These are phyloP conservation scores for Lactarius hatsudake DNA, from an alignment of 768 basidiomycete genomes.

Conservation along the genomic window DNA sequence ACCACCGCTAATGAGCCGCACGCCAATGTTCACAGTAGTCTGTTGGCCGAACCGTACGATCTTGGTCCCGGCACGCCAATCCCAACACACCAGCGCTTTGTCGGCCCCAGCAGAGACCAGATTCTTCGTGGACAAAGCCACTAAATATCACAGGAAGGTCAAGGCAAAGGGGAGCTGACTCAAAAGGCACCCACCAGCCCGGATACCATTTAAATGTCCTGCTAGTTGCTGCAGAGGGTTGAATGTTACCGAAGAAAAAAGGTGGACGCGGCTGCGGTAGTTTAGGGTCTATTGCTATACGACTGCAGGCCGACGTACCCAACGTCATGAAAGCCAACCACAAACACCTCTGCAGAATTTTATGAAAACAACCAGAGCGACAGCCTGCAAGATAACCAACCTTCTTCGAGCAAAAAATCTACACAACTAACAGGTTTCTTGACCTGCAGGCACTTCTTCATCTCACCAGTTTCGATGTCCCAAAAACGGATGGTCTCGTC, in stretches of 20 bases:
- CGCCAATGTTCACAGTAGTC: constrained; percentile 88
- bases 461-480: constrained; percentile 68
- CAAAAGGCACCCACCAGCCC: constrained; percentile 42
- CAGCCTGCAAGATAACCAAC: constrained; percentile 36
- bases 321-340: constrained; percentile 90
- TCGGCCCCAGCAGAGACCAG: constrained; percentile 83
- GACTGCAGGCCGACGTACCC: constrained; percentile 49
- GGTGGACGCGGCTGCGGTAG: constrained; percentile 68
- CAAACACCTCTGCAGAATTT: constrained; percentile 66
- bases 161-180: neutral
- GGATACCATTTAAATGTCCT: constrained; percentile 85
- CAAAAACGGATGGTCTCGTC: constrained; percentile 93
- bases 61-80: constrained; percentile 86
- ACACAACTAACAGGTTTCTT: constrained; percentile 92
- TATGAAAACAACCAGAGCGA: constrained; percentile 4
- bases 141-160: constrained; percentile 31
- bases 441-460: constrained; percentile 74
- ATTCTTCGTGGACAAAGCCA: constrained; percentile 80
- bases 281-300: constrained; percentile 6
- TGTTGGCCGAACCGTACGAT: constrained; percentile 90
- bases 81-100: constrained; percentile 80
- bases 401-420: constrained; percentile 80
- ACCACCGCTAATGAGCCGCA: constrained; percentile 68
- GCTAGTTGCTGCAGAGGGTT: constrained; percentile 80
- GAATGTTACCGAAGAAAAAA: constrained; percentile 84